phyloP scores from a whole-genome alignment of 73 alveolate species.

The Paramecium sexaurelia region DNA sequence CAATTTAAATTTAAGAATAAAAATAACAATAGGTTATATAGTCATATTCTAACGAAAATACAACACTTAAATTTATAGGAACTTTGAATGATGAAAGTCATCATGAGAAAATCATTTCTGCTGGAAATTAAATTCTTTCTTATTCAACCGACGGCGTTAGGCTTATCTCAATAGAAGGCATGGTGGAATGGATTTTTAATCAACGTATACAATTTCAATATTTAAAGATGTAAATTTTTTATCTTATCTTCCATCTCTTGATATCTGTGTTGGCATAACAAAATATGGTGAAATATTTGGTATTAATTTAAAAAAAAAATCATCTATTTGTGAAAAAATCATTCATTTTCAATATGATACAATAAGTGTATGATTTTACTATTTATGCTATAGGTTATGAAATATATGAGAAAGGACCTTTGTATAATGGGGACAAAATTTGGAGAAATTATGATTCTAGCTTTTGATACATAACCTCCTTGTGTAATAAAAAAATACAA shows the following conservation, averaged over 20 bases:
- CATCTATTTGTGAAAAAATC: neutral
- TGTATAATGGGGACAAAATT: neutral
- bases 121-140: conserved; percentile 4
- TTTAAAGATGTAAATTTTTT: neutral
- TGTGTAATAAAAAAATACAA: neutral
- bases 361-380: neutral
- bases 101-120: neutral
- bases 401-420: conserved; percentile 40
- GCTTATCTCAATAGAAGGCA: neutral
- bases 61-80: neutral
- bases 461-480: conserved; percentile 29
- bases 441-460: conserved; percentile 15
- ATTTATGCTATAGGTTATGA: neutral
- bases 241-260: neutral
- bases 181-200: neutral
- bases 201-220: neutral
- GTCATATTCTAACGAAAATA: neutral
- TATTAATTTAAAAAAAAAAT: neutral
- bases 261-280: conserved; percentile 23
- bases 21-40: neutral
- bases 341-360: neutral
- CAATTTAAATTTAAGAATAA: neutral
- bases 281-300: neutral
- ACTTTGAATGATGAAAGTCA: neutral
- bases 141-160: conserved; percentile 6